A percentile compares a stretch with the other conserved stretches of the same genome.
These are phyloP conservation scores for Saturnispora kantuleensis DNA, from an alignment of 805 yeast species.

Conservation along the genomic window DNA sequence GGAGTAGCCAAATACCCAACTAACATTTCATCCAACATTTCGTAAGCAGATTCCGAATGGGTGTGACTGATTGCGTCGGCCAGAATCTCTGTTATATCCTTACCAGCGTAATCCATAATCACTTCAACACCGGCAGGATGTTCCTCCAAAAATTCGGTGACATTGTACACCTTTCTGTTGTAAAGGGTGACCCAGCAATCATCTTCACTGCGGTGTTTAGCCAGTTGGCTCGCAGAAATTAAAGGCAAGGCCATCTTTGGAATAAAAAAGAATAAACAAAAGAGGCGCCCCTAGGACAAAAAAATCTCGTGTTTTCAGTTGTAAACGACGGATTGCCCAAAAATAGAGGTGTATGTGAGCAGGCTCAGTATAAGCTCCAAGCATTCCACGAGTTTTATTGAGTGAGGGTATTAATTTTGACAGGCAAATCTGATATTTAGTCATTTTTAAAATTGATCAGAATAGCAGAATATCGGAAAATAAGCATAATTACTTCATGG, in stretches of 20 bases:
- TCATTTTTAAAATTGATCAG: too few species aligned
- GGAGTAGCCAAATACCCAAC: constrained; percentile 78
- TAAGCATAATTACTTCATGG: too few species aligned
- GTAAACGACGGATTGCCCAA: not conserved
- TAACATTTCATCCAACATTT: constrained; percentile 73
- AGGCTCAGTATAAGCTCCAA: too few species aligned
- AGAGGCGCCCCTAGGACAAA: not conserved
- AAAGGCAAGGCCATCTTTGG: constrained; percentile 38
- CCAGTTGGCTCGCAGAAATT: constrained; percentile 43
- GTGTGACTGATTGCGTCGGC: constrained; percentile 61
- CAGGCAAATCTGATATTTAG: too few species aligned
- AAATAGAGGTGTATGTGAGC: not conserved
- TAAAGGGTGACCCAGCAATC: constrained; percentile 79
- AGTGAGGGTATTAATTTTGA: too few species aligned
- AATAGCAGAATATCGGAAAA: too few species aligned
- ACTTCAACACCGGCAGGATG: constrained; percentile 63
- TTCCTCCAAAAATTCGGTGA: constrained; percentile 60
- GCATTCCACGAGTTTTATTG: too few species aligned
- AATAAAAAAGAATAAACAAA: not conserved
- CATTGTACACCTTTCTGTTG: constrained; percentile 75
- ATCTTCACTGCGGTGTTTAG: constrained; percentile 37
- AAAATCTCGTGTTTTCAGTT: not conserved
- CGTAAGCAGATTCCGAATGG: constrained; percentile 83
- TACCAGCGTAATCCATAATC: constrained; percentile 49
- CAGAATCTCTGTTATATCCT: constrained; percentile 62